phyloP scores from a whole-genome alignment of 495 filamentous ascomycete species.

The Astrocystis sublimbata region DNA sequence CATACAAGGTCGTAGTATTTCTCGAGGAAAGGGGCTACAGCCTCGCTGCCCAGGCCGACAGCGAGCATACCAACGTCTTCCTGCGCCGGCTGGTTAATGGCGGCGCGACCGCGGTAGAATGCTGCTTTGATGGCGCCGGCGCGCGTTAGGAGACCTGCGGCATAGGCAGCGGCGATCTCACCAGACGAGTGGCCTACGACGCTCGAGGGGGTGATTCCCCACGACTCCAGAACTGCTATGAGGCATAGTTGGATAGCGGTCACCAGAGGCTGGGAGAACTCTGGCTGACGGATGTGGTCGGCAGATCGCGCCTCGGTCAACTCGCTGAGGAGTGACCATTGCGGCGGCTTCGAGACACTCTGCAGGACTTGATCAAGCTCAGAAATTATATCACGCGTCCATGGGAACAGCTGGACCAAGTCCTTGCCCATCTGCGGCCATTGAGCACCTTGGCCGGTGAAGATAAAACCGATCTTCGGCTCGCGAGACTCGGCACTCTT shows the following conservation, averaged over 20 bases:
- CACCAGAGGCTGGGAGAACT: background rate
- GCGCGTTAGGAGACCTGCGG: conserved; percentile 27
- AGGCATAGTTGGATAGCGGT: background rate
- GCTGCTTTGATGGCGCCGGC: conserved; percentile 25
- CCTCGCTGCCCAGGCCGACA: background rate
- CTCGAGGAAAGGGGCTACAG: too few relatives aligned
- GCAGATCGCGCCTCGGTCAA: background rate
- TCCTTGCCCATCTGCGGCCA: conserved; percentile 28
- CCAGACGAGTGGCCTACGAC: conserved; percentile 47
- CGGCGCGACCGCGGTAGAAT: background rate
- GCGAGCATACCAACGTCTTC: background rate
- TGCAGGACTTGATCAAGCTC: background rate
- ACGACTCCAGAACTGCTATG: conserved; percentile 20
- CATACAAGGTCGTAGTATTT: too few relatives aligned
- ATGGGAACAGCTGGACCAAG: background rate
- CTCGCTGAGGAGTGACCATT: background rate
- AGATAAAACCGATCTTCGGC: conserved; percentile 24
- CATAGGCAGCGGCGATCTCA: conserved; percentile 45
- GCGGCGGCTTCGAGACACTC: background rate
- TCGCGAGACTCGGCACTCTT: too few relatives aligned
- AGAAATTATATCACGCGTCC: background rate
- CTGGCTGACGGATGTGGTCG: background rate
- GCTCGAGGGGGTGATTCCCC: conserved; percentile 32
- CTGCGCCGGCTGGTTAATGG: background rate
- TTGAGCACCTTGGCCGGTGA: conserved; percentile 30